phyloP scores from a whole-genome alignment of 1,139 yeast genomes.

The Geotrichum candidum region DNA sequence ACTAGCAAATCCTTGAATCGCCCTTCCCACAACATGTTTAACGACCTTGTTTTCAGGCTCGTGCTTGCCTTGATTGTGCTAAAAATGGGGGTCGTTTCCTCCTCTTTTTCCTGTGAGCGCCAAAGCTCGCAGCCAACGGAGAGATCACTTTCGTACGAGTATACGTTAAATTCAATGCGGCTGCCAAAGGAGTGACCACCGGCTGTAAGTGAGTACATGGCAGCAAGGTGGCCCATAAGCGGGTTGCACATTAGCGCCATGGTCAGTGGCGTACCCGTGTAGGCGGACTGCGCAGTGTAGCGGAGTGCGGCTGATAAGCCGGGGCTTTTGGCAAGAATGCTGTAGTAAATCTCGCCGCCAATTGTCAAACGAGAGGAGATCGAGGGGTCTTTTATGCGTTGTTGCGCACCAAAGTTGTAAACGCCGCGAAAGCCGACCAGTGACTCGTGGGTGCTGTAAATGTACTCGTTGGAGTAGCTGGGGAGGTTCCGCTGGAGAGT shows the following conservation, averaged over 20 bases:
- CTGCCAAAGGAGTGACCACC: slow-evolving; percentile 74
- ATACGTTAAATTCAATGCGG: slow-evolving; percentile 81
- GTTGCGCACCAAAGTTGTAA: slow-evolving; percentile 53
- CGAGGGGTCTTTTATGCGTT: slow-evolving; percentile 25
- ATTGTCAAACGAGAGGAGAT: slow-evolving; percentile 51
- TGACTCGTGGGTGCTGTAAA: slow-evolving; percentile 85
- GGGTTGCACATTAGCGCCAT: slow-evolving; percentile 88
- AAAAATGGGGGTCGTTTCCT: slow-evolving; percentile 38
- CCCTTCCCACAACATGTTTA: slow-evolving; percentile 83
- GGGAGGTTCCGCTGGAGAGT: slow-evolving; percentile 67
- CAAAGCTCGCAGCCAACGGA: slow-evolving; percentile 84
- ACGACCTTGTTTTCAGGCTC: slow-evolving; percentile 54
- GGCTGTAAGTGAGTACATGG: slow-evolving; percentile 83
- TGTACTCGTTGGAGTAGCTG: slow-evolving; percentile 63
- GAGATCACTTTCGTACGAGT: slow-evolving; percentile 83
- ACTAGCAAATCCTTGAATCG: slow-evolving; percentile 71
- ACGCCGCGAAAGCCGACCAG: slow-evolving; percentile 77
- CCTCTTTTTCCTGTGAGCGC: slow-evolving; percentile 32
- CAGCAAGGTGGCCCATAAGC: slow-evolving; percentile 79
- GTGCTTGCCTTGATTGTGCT: slow-evolving; percentile 74
- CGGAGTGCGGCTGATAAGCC: slow-evolving; percentile 72
- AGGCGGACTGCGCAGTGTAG: slow-evolving; percentile 79
- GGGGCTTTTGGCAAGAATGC: slow-evolving; percentile 66
- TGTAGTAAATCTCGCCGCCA: slow-evolving; percentile 90
- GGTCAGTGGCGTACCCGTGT: slow-evolving; percentile 83